Evolutionary conservation across 164 flowering plant genomes (phyloP).

Genomic region (Tetracentron sinense): DNA sequence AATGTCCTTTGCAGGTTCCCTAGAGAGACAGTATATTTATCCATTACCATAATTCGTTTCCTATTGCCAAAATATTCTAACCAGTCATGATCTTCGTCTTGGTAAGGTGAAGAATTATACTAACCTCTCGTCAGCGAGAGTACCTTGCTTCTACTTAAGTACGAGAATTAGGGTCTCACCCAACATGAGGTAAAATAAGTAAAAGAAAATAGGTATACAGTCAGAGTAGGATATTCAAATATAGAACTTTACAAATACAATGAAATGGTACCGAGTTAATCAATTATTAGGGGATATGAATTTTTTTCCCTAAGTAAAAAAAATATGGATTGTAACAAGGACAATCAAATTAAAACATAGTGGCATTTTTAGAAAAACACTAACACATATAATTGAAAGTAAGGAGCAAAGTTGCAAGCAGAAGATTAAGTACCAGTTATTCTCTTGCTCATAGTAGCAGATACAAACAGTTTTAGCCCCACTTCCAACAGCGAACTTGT

Average conservation of each 20-base stretch:
- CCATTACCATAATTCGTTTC: not conserved
- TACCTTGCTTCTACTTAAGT: constrained; percentile 1
- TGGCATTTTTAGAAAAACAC: not conserved
- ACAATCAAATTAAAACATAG: not conserved
- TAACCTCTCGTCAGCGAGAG: not conserved
- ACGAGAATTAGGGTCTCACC: not conserved
- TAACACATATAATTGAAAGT: not conserved
- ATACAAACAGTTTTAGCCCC: constrained; percentile 98
- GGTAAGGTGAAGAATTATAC: not conserved
- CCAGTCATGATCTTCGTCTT: not conserved
- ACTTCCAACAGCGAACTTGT: constrained; percentile 99
- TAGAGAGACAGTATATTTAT: too few relatives aligned
- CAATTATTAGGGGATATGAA: too few relatives aligned
- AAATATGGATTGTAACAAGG: not conserved
- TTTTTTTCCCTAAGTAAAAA: too few relatives aligned
- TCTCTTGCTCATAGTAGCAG: constrained; percentile 98
- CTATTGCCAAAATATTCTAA: not conserved
- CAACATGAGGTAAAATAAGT: not conserved
- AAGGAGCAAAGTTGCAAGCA: constrained; percentile 4
- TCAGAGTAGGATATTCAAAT: too few relatives aligned
- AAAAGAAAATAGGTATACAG: too few relatives aligned
- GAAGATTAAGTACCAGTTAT: constrained; percentile 66
- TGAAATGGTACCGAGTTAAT: not conserved
- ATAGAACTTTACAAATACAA: not conserved
- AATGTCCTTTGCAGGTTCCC: too few relatives aligned